These are phyloP conservation scores for Naganishia randhawae DNA, from an alignment of 768 basidiomycete genomes.

Conservation along the genomic window DNA sequence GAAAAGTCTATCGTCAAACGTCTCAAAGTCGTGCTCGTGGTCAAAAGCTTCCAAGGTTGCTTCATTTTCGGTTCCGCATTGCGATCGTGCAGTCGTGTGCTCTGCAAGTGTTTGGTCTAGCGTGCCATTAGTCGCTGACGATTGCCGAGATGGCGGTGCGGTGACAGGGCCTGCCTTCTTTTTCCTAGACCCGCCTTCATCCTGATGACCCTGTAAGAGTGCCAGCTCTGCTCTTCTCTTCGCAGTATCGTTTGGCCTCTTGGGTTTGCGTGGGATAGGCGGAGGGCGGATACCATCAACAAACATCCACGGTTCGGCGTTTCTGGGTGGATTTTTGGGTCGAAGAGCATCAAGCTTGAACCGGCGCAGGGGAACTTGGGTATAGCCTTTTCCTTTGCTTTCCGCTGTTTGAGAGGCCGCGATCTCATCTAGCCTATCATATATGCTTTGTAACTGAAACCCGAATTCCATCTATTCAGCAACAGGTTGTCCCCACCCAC, in stretches of 20 bases:
- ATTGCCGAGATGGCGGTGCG: not conserved
- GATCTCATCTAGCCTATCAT: constrained; percentile 34
- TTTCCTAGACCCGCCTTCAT: not conserved
- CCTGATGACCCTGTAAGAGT: not conserved
- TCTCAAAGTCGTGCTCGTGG: not conserved
- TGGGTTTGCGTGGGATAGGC: not conserved
- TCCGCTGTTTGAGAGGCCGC: constrained; percentile 29
- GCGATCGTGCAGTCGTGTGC: not conserved
- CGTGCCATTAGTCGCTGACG: not conserved
- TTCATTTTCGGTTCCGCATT: not conserved
- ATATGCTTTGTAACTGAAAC: constrained; percentile 38
- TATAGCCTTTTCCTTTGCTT: constrained; percentile 34
- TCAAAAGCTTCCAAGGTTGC: not conserved
- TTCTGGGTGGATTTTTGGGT: constrained; percentile 21
- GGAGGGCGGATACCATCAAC: constrained; percentile 17
- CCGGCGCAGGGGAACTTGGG: constrained; percentile 38
- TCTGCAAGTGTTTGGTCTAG: not conserved
- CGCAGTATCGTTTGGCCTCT: constrained; percentile 13
- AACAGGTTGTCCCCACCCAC: too few species aligned
- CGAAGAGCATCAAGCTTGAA: constrained; percentile 34
- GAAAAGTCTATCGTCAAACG: constrained; percentile 13
- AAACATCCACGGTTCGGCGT: constrained; percentile 27
- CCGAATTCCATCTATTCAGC: too few species aligned
- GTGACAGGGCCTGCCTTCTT: not conserved
- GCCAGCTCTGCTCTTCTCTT: constrained; percentile 7